Evolutionary conservation across 2,329 filamentous ascomycete species (phyloP).

Genomic region (Aspergillus carbonarius): DNA sequence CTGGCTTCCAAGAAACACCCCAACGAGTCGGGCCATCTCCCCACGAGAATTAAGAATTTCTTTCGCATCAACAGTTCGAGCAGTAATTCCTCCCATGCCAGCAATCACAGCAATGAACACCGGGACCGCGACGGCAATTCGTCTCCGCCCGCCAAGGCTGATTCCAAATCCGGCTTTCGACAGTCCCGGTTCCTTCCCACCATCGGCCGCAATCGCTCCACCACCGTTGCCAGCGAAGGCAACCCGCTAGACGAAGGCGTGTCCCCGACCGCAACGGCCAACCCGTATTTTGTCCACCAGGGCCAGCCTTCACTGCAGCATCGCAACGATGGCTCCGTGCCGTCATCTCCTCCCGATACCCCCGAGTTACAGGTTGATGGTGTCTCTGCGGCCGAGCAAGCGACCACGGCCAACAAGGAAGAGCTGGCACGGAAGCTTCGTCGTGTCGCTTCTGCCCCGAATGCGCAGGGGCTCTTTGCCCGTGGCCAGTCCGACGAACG

Average conservation of each 20-base stretch:
- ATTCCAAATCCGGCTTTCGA: constrained; percentile 68
- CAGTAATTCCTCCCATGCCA: constrained; percentile 44
- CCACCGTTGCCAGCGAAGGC: constrained; percentile 89
- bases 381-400: constrained; percentile 64
- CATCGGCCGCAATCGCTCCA: constrained; percentile 82
- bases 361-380: constrained; percentile 73
- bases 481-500: constrained; percentile 61
- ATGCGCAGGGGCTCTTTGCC: constrained; percentile 88
- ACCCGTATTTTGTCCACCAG: constrained; percentile 97
- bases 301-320: constrained; percentile 90
- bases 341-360: constrained; percentile 88
- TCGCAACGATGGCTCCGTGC: constrained; percentile 90
- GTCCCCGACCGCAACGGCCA: constrained; percentile 90
- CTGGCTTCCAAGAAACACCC: constrained; percentile 47
- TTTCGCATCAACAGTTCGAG: constrained; percentile 63
- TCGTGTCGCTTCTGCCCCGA: constrained; percentile 92
- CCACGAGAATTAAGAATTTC: constrained; percentile 67
- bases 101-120: constrained; percentile 24
- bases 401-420: constrained; percentile 80
- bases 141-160: constrained; percentile 53
- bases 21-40: constrained; percentile 51
- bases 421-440: constrained; percentile 90
- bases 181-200: constrained; percentile 87
- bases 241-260: constrained; percentile 84
- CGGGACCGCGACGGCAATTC: constrained; percentile 42